A percentile compares a stretch with the other conserved stretches of the same genome.
Conservation (phyloP, 305 asterid species). For the Euphrasia arctica region DNA sequence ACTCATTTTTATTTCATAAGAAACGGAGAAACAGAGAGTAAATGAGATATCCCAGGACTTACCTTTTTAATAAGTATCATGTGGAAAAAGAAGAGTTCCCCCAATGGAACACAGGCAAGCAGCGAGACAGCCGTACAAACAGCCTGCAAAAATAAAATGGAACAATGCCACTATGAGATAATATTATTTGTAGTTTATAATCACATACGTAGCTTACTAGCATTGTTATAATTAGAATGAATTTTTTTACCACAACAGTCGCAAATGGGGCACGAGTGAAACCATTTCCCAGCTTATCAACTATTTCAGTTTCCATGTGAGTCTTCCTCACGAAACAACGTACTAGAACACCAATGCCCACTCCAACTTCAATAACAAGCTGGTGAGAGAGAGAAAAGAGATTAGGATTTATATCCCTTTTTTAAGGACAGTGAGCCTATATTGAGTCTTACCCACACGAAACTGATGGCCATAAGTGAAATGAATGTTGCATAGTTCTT, state of each 20-base stretch:
- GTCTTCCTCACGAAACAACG: slow-evolving; percentile 75
- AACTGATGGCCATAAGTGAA: slow-evolving; percentile 80
- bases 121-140: slow-evolving; percentile 86
- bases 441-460: slow-evolving; percentile 75
- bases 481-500: slow-evolving; percentile 85
- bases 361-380: slow-evolving; percentile 87
- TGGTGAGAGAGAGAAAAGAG: slow-evolving; percentile 35
- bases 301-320: slow-evolving; percentile 82
- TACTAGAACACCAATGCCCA: slow-evolving; percentile 83
- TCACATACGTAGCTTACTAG: slow-evolving; percentile 7
- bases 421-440: slow-evolving; percentile 7
- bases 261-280: slow-evolving; percentile 97
- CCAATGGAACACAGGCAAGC: slow-evolving; percentile 89
- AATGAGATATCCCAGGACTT: slow-evolving; percentile 24
- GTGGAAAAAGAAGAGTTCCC: slow-evolving; percentile 98
- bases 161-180: slow-evolving; percentile 6
- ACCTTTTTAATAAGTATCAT: slow-evolving; percentile 90
- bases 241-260: slow-evolving; percentile 78
- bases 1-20: not conserved
- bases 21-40: not conserved
- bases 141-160: slow-evolving; percentile 50
- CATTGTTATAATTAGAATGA: slow-evolving; percentile 16
- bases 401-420: slow-evolving; percentile 13
- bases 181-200: slow-evolving; percentile 12
- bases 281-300: slow-evolving; percentile 92